Percentiles rank a stretch among this genome's conserved stretches.
Conservation (phyloP, 2,329 filamentous ascomycete species). For the Fonsecaea monophora region DNA sequence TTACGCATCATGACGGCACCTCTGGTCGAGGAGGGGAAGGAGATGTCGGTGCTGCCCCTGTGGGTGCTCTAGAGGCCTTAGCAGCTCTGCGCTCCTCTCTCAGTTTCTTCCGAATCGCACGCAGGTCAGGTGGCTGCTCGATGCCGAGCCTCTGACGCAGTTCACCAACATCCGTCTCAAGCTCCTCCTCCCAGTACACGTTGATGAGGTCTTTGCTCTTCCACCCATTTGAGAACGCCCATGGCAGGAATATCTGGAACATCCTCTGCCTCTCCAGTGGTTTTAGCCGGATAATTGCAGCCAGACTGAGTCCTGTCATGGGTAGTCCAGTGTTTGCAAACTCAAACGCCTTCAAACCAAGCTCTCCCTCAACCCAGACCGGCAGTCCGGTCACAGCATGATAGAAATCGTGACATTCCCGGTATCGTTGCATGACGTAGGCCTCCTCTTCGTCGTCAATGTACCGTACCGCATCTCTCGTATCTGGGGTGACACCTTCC, state of each 20-base stretch:
- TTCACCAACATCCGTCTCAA: slow-evolving; percentile 81
- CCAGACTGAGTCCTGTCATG: slow-evolving; percentile 88
- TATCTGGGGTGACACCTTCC: slow-evolving; percentile 92
- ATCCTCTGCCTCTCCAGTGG: slow-evolving; percentile 70
- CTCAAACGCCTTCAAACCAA: slow-evolving; percentile 97
- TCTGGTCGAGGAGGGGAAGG: slow-evolving; percentile 1
- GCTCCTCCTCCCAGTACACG: slow-evolving; percentile 95
- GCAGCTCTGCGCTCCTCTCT: slow-evolving; percentile 71
- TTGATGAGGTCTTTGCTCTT: slow-evolving; percentile 83
- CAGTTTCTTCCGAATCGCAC: slow-evolving; percentile 74
- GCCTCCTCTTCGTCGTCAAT: slow-evolving; percentile 95
- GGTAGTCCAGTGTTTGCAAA: slow-evolving; percentile 93
- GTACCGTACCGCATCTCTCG: slow-evolving; percentile 79
- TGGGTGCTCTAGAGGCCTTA: slow-evolving; percentile 64
- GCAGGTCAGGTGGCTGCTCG: slow-evolving; percentile 85
- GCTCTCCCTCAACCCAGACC: slow-evolving; percentile 90
- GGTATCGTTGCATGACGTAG: slow-evolving; percentile 97
- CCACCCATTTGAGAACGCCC: slow-evolving; percentile 85
- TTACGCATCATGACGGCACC: slow-evolving; percentile 6
- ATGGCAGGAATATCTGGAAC: slow-evolving; percentile 78
- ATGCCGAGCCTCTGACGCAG: slow-evolving; percentile 78
- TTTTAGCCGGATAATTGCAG: slow-evolving; percentile 72
- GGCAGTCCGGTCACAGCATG: slow-evolving; percentile 92
- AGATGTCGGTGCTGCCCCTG: slow-evolving; percentile 37
- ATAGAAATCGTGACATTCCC: slow-evolving; percentile 97